Conservation (phyloP, 2,329 filamentous ascomycete species). For the Diaporthe eres region DNA sequence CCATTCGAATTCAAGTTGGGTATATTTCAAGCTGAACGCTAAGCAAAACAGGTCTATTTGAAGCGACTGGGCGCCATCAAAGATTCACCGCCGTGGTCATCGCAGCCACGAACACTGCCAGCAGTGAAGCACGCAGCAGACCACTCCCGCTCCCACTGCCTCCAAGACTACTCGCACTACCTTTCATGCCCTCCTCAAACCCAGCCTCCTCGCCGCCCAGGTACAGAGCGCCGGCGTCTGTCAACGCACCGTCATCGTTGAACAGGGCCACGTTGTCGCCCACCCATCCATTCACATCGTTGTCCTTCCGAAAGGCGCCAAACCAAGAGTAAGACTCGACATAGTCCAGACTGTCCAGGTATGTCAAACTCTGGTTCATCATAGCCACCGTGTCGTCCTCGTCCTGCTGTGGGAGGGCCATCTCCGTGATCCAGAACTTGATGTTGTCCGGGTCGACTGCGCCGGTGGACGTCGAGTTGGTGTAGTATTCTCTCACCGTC, state of each 20-base stretch:
- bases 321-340: conserved; percentile 59
- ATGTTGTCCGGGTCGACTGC: conserved; percentile 44
- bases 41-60: background rate
- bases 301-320: conserved; percentile 54
- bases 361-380: conserved; percentile 56
- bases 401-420: conserved; percentile 54
- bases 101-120: conserved; percentile 6
- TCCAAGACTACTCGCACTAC: conserved; percentile 24
- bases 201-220: conserved; percentile 56
- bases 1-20: background rate
- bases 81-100: conserved; percentile 8
- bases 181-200: conserved; percentile 52
- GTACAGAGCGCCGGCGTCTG: conserved; percentile 55
- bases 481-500: conserved; percentile 54
- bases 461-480: conserved; percentile 6
- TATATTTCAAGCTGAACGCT: conserved; percentile 19
- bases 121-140: conserved; percentile 8
- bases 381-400: conserved; percentile 53
- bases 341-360: conserved; percentile 52
- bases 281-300: conserved; percentile 56
- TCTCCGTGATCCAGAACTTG: conserved; percentile 57
- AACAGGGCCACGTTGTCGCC: conserved; percentile 56
- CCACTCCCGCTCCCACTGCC: conserved; percentile 2
- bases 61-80: background rate
- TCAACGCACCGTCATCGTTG: conserved; percentile 54